These are phyloP conservation scores for Fistulifera pelliculosa DNA, from an alignment of 108 stramenopile species.

Conservation along the genomic window DNA sequence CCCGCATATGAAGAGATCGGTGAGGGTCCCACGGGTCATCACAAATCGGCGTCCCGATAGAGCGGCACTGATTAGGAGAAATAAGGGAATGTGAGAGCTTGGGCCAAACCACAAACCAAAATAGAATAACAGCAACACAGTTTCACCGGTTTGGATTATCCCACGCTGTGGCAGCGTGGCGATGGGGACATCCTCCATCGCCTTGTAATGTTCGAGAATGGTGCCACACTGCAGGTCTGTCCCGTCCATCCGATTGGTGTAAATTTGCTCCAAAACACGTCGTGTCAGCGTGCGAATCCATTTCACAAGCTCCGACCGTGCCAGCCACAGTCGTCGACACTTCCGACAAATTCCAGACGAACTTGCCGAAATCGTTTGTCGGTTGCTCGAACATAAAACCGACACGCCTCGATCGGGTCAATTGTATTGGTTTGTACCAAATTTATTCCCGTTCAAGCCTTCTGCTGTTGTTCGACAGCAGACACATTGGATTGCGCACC, in stretches of 20 bases:
- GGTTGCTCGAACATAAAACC: too few relatives aligned
- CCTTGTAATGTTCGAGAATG: neutral
- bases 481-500: too few relatives aligned
- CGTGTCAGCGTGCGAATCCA: constrained; percentile 5
- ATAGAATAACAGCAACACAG: constrained; percentile 17
- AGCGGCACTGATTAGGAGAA: constrained; percentile 13
- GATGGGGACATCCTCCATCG: constrained; percentile 9
- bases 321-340: neutral
- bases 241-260: neutral
- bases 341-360: too few relatives aligned
- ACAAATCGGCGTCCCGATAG: constrained; percentile 6
- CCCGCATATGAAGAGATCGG: neutral
- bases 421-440: too few relatives aligned
- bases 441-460: too few relatives aligned
- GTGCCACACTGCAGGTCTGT: neutral
- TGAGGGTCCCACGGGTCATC: too few relatives aligned
- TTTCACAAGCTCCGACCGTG: neutral
- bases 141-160: constrained; percentile 14
- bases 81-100: constrained; percentile 20
- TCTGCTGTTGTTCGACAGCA: too few relatives aligned
- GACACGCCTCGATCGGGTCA: too few relatives aligned
- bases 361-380: too few relatives aligned
- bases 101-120: constrained; percentile 16
- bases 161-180: constrained; percentile 7
- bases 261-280: neutral